A percentile compares a stretch with the other conserved stretches of the same genome.
These are phyloP conservation scores for Fraxinus pennsylvanica DNA, from an alignment of 257 asterid genomes.

Conservation along the genomic window DNA sequence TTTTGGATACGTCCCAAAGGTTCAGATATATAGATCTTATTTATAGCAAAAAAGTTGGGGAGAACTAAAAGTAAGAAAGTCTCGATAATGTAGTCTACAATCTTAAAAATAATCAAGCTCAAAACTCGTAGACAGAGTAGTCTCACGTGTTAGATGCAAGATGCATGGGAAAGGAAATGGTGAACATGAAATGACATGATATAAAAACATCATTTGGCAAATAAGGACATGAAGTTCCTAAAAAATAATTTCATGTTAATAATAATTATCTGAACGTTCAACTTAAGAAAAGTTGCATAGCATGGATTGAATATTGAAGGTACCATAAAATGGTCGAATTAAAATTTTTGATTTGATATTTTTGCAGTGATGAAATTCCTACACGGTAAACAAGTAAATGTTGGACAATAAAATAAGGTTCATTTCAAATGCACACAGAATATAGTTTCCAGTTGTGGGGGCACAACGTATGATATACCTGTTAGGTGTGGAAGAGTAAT, in stretches of 20 bases:
- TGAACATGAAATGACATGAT: not conserved
- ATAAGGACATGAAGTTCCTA: not conserved
- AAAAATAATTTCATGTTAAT: not conserved
- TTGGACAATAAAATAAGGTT: not conserved
- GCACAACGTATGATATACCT: conserved; percentile 8
- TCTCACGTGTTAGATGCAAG: not conserved
- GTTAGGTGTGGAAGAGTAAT: not conserved
- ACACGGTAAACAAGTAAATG: not conserved
- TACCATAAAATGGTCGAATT: not conserved
- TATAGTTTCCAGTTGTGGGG: not conserved
- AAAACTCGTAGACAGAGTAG: not conserved
- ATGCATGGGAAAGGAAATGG: not conserved
- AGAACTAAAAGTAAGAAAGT: not conserved
- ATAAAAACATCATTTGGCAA: not conserved
- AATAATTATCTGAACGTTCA: not conserved
- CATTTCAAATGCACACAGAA: not conserved
- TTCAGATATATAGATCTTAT: not conserved
- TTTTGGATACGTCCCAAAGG: not conserved
- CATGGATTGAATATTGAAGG: not conserved
- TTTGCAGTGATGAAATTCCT: not conserved
- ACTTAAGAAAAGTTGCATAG: not conserved
- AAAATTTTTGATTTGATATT: not conserved
- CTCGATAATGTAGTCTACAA: not conserved
- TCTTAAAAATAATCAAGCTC: conserved; percentile 17
- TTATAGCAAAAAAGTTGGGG: not conserved